Percentiles rank a stretch among this genome's conserved stretches.
Evolutionary conservation across 129 eudicot species (phyloP).

Genomic region (Arctium lappa): DNA sequence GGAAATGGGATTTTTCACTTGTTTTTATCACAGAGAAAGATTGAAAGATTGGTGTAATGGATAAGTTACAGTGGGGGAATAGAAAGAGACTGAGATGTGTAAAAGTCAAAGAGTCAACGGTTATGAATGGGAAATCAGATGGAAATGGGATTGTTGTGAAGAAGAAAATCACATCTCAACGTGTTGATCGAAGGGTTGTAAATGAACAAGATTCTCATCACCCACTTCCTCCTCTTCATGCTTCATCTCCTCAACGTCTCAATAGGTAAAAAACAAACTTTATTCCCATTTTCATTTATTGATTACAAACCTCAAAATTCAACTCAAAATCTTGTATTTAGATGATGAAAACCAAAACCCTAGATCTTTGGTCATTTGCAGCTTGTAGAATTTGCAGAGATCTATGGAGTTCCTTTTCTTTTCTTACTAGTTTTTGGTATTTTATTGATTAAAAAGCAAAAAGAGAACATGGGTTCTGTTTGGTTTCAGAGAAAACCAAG

Average conservation of each 20-base stretch:
- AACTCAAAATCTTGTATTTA: slow-evolving; percentile 6
- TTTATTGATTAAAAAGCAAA: slow-evolving; percentile 13
- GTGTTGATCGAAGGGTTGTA: slow-evolving; percentile 52
- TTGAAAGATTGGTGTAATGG: slow-evolving; percentile 35
- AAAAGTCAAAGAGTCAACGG: slow-evolving; percentile 53
- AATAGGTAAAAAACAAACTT: slow-evolving; percentile 35
- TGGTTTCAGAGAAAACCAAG: neutral
- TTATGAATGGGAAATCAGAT: slow-evolving; percentile 49
- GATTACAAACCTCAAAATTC: neutral
- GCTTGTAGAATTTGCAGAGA: neutral
- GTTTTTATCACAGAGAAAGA: slow-evolving; percentile 15
- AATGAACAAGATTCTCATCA: slow-evolving; percentile 28
- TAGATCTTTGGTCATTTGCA: slow-evolving; percentile 13
- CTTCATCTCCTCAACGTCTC: slow-evolving; percentile 62
- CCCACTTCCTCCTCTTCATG: slow-evolving; percentile 44
- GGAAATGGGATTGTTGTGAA: slow-evolving; percentile 41
- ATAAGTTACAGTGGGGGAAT: slow-evolving; percentile 88
- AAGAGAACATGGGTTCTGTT: slow-evolving; percentile 24
- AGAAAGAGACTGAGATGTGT: slow-evolving; percentile 78
- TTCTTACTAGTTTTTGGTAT: neutral
- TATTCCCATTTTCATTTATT: neutral
- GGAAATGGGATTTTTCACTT: neutral
- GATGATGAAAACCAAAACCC: slow-evolving; percentile 12
- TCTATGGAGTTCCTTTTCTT: neutral
- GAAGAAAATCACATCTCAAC: slow-evolving; percentile 66